These are phyloP conservation scores for Mediolabrus comicus DNA, from an alignment of 108 stramenopile species.

Conservation along the genomic window DNA sequence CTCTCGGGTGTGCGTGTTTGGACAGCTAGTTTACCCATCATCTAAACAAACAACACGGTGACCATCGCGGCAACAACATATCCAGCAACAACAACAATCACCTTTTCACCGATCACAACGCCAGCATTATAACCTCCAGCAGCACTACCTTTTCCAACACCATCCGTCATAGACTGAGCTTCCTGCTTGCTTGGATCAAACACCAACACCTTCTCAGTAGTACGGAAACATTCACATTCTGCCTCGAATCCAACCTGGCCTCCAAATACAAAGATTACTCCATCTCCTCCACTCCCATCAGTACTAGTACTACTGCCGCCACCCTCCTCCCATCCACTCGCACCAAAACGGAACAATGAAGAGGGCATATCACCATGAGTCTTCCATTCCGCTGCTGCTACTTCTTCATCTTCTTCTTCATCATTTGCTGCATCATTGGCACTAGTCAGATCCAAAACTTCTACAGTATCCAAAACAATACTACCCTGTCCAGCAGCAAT, in stretches of 20 bases:
- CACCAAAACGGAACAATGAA: constrained; percentile 65
- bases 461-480: constrained; percentile 46
- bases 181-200: constrained; percentile 6
- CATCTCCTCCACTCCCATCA: constrained; percentile 3
- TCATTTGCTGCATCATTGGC: background rate
- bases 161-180: no score
- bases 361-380: constrained; percentile 46
- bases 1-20: no score
- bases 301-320: no score
- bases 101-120: background rate
- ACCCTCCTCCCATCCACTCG: constrained; percentile 28
- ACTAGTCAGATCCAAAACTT: constrained; percentile 43
- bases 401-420: background rate
- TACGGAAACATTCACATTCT: constrained; percentile 62
- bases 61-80: background rate
- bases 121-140: background rate
- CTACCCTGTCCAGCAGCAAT: constrained; percentile 19
- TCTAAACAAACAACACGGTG: background rate
- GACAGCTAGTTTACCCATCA: no score
- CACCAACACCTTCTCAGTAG: constrained; percentile 53
- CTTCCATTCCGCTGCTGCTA: constrained; percentile 40
- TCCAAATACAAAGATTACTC: constrained; percentile 65
- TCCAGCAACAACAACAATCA: constrained; percentile 10
- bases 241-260: constrained; percentile 63
- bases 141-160: background rate